Evolutionary conservation across 2,329 filamentous ascomycete genomes (phyloP).

Genomic region (Diaporthe sp.): DNA sequence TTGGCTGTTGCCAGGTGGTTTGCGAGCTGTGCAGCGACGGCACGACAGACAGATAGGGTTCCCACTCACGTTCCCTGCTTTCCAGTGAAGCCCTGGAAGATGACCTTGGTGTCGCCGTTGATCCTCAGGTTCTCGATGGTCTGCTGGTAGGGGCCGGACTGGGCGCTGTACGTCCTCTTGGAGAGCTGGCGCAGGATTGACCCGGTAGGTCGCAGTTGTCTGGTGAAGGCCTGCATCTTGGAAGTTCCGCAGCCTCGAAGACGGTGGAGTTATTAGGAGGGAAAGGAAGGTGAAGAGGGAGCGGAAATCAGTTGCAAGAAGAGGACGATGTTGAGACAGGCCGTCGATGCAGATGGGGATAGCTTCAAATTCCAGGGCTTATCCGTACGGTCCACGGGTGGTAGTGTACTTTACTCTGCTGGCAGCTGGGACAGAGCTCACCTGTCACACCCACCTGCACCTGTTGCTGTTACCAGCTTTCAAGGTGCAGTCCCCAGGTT

Average conservation of each 20-base stretch:
- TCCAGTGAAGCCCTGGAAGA: constrained; percentile 98
- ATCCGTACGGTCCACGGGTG: constrained; percentile 15
- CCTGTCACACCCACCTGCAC: constrained; percentile 11
- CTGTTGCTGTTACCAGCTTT: constrained; percentile 10
- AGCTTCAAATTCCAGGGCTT: constrained; percentile 29
- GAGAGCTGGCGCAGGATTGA: constrained; percentile 74
- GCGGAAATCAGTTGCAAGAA: constrained; percentile 37
- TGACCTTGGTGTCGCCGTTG: constrained; percentile 91
- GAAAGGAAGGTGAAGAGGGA: not conserved
- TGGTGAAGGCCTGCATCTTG: constrained; percentile 89
- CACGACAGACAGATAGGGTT: not conserved
- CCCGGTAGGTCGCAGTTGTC: constrained; percentile 77
- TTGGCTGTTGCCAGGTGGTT: not conserved
- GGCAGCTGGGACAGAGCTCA: constrained; percentile 22
- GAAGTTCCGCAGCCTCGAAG: constrained; percentile 37
- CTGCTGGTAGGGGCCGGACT: constrained; percentile 76
- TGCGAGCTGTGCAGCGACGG: not conserved
- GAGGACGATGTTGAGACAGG: constrained; percentile 27
- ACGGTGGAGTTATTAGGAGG: constrained; percentile 6
- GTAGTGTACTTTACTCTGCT: constrained; percentile 17
- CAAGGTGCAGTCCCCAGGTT: not conserved
- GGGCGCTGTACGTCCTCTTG: constrained; percentile 82
- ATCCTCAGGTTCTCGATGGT: constrained; percentile 92
- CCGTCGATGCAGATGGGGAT: constrained; percentile 29
- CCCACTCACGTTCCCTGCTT: constrained; percentile 90